Conservation (phyloP, 208 protist genomes). For the Leishmania aethiopica region DNA sequence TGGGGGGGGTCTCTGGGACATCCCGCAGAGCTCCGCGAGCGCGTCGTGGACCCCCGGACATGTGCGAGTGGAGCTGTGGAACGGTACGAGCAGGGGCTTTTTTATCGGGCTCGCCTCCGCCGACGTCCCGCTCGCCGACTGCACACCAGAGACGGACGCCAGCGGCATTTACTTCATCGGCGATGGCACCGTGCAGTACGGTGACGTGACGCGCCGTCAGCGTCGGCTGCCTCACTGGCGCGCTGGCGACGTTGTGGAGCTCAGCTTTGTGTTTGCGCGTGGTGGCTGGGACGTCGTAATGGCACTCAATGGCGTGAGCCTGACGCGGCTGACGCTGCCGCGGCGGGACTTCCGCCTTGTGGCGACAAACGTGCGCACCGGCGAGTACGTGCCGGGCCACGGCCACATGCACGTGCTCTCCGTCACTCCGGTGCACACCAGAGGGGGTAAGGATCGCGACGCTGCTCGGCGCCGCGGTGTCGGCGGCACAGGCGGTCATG, state of each 20-base stretch:
- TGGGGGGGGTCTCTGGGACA: constrained; percentile 21
- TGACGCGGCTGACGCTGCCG: constrained; percentile 49
- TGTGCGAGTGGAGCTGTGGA: constrained; percentile 37
- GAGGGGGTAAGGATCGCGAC: not conserved
- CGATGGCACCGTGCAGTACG: constrained; percentile 37
- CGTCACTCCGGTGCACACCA: constrained; percentile 14
- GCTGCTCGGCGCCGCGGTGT: not conserved
- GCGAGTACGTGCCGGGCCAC: constrained; percentile 22
- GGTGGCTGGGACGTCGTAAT: constrained; percentile 45
- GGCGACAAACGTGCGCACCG: constrained; percentile 22
- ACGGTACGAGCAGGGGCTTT: constrained; percentile 23
- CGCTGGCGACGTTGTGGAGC: constrained; percentile 47
- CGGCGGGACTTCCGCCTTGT: constrained; percentile 28
- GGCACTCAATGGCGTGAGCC: constrained; percentile 46
- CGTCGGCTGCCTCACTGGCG: constrained; percentile 38
- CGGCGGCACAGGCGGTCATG: not conserved
- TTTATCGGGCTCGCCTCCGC: constrained; percentile 39
- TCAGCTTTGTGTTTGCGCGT: constrained; percentile 47
- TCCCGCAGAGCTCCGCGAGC: constrained; percentile 15
- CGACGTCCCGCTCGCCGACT: constrained; percentile 16
- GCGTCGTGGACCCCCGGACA: constrained; percentile 36
- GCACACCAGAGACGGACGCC: constrained; percentile 23
- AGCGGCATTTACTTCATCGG: constrained; percentile 43
- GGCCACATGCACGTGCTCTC: constrained; percentile 32
- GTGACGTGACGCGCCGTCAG: constrained; percentile 23